phyloP scores from a whole-genome alignment of 2,329 filamentous ascomycete genomes.

The Neonectria ditissima region DNA sequence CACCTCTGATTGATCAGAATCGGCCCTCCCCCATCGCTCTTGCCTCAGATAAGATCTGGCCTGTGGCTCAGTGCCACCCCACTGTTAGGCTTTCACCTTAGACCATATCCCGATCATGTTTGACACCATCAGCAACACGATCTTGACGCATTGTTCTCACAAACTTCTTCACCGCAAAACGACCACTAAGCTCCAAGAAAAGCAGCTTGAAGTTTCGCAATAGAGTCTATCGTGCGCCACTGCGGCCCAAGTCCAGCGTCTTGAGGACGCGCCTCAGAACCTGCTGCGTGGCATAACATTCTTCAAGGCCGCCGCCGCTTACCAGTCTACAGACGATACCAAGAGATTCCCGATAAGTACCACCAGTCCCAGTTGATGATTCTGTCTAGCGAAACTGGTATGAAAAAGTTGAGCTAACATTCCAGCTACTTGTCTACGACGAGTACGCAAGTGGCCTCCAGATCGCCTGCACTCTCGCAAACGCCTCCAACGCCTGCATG shows the following conservation, averaged over 20 bases:
- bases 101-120: not conserved
- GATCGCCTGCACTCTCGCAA: conserved; percentile 92
- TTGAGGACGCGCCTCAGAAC: conserved; percentile 23
- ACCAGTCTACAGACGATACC: conserved; percentile 33
- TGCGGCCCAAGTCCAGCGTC: conserved; percentile 17
- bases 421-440: conserved; percentile 26
- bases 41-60: not conserved
- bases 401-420: conserved; percentile 37
- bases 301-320: conserved; percentile 23
- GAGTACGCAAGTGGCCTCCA: conserved; percentile 67
- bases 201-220: no score
- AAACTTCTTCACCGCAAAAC: no score
- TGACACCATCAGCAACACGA: not conserved
- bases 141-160: conserved; percentile 9
- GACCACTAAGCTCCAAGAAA: no score
- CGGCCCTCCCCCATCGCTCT: not conserved
- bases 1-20: not conserved
- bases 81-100: not conserved
- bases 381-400: conserved; percentile 30
- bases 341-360: conserved; percentile 28
- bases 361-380: conserved; percentile 33
- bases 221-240: conserved; percentile 12
- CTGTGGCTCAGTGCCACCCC: not conserved
- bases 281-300: conserved; percentile 22
- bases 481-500: no score